Conservation (phyloP, 495 filamentous ascomycete genomes). For the Lasiosphaeria miniovina region DNA sequence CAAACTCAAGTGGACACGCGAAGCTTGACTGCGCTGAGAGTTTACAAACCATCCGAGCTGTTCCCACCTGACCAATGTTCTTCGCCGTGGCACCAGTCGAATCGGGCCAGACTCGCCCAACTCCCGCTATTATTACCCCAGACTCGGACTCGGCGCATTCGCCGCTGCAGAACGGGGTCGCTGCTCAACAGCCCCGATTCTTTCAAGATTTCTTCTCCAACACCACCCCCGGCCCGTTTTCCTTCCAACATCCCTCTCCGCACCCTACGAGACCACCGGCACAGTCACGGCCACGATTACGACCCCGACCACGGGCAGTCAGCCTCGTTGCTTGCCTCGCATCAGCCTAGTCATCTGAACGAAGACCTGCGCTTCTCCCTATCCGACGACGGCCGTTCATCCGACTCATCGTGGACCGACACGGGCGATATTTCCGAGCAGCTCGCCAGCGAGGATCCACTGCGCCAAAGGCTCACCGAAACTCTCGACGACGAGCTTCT, state of each 20-base stretch:
- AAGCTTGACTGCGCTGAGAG: no score
- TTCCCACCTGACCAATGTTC: not conserved
- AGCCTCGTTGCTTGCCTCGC: slow-evolving; percentile 41
- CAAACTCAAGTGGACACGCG: no score
- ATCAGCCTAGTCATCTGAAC: slow-evolving; percentile 29
- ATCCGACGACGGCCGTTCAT: slow-evolving; percentile 38
- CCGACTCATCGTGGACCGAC: slow-evolving; percentile 84
- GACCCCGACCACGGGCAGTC: slow-evolving; percentile 29
- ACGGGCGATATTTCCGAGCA: slow-evolving; percentile 93
- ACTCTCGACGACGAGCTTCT: slow-evolving; percentile 58
- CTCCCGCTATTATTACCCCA: not conserved
- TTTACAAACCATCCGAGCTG: no score
- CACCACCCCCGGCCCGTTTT: slow-evolving; percentile 40
- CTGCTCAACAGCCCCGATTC: slow-evolving; percentile 56
- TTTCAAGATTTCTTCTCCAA: slow-evolving; percentile 55
- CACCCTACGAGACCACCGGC: slow-evolving; percentile 40
- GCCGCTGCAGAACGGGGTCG: slow-evolving; percentile 50
- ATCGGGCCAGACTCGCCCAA: not conserved
- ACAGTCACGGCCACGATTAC: slow-evolving; percentile 28
- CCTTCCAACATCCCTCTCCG: slow-evolving; percentile 63
- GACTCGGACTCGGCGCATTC: not conserved
- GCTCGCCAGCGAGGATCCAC: slow-evolving; percentile 76
- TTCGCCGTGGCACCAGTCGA: not conserved
- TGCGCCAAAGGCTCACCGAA: slow-evolving; percentile 60
- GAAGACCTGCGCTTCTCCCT: slow-evolving; percentile 26